phyloP scores from a whole-genome alignment of 495 filamentous ascomycete genomes.

The Aspergillus carlsbadensis region DNA sequence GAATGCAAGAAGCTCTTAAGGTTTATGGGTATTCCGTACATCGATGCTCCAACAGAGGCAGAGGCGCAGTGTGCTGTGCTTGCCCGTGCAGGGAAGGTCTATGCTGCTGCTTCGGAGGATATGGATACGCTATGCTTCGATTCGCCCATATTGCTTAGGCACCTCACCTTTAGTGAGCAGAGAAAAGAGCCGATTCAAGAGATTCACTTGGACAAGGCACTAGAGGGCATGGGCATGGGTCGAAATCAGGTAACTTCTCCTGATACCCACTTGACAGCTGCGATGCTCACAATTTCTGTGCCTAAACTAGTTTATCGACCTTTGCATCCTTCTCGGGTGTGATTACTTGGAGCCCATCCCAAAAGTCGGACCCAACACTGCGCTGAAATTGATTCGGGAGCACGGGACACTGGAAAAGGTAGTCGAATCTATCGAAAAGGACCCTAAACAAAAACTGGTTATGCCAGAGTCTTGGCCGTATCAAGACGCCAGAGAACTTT shows the following conservation, averaged over 20 bases:
- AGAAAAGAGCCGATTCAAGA: slow-evolving; percentile 97
- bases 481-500: slow-evolving; percentile 85
- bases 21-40: slow-evolving; percentile 94
- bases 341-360: slow-evolving; percentile 97
- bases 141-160: slow-evolving; percentile 82
- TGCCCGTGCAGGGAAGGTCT: slow-evolving; percentile 91
- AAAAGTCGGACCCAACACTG: slow-evolving; percentile 86
- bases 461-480: slow-evolving; percentile 94
- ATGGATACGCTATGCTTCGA: slow-evolving; percentile 99
- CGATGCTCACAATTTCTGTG: slow-evolving; percentile 4
- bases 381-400: slow-evolving; percentile 89
- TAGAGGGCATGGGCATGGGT: slow-evolving; percentile 86
- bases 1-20: slow-evolving; percentile 89
- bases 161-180: slow-evolving; percentile 96
- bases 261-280: background rate
- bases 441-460: slow-evolving; percentile 72
- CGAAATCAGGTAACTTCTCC: slow-evolving; percentile 61
- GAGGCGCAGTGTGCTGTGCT: slow-evolving; percentile 95
- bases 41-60: slow-evolving; percentile 92
- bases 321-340: slow-evolving; percentile 96
- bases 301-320: slow-evolving; percentile 77
- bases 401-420: slow-evolving; percentile 84
- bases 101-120: slow-evolving; percentile 93
- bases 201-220: slow-evolving; percentile 78
- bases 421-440: slow-evolving; percentile 71